Conservation (phyloP, 257 asterid species). For the Thymus quinquecostatus region DNA sequence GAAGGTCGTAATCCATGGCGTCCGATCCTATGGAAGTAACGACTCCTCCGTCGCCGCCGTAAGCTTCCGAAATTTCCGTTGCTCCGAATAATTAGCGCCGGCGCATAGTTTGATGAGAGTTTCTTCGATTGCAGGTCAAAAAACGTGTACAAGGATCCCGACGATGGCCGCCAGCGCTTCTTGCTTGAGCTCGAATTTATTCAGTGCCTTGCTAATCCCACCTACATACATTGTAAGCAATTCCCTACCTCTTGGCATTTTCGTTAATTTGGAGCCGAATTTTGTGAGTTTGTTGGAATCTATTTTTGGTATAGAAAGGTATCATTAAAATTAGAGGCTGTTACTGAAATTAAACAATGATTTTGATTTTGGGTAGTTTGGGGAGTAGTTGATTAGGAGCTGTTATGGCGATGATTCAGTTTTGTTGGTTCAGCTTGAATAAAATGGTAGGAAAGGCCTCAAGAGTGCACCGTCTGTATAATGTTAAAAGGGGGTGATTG, state of each 20-base stretch:
- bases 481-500: no score
- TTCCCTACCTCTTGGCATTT: slow-evolving; percentile 12
- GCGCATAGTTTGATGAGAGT: no score
- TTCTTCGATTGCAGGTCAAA: slow-evolving; percentile 59
- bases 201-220: slow-evolving; percentile 91
- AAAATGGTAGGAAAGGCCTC: background rate
- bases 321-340: background rate
- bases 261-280: background rate
- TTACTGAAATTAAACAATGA: background rate
- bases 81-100: no score
- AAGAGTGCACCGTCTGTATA: background rate
- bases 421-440: background rate
- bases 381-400: background rate
- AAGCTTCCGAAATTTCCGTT: slow-evolving; percentile 6
- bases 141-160: slow-evolving; percentile 72
- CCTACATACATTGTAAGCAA: slow-evolving; percentile 71
- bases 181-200: slow-evolving; percentile 89
- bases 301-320: background rate
- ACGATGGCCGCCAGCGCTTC: slow-evolving; percentile 94
- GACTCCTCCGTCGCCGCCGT: slow-evolving; percentile 59
- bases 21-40: no score
- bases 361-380: background rate
- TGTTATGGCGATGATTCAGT: background rate
- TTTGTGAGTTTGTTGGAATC: background rate
- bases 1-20: no score